A percentile compares a stretch with the other conserved stretches of the same genome.
phyloP scores from a whole-genome alignment of 2,329 filamentous ascomycete species.

The Sporothrix dimorphospora region DNA sequence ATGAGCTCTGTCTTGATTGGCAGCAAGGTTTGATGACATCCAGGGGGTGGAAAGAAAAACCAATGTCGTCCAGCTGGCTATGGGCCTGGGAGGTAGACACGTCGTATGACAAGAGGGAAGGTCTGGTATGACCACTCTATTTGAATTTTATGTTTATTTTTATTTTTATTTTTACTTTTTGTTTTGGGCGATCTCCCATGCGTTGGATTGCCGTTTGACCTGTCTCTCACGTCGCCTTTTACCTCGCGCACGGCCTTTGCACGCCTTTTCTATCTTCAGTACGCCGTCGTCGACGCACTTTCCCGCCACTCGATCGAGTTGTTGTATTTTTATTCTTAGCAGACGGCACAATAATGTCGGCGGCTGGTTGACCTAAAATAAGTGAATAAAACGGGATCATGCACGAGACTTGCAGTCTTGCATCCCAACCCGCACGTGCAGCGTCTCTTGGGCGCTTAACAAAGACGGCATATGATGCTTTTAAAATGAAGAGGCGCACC shows the following conservation, averaged over 20 bases:
- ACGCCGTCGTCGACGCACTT: neutral
- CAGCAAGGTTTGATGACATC: neutral
- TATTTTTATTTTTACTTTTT: neutral
- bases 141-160: neutral
- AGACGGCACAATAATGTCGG: neutral
- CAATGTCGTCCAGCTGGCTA: neutral
- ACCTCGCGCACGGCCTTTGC: neutral
- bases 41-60: neutral
- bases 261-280: neutral
- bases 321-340: neutral
- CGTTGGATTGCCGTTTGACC: constrained; percentile 9
- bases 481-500: neutral
- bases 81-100: neutral
- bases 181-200: constrained; percentile 9
- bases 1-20: neutral
- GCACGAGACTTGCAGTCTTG: neutral
- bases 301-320: neutral
- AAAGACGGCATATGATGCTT: neutral
- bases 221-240: too few relatives aligned
- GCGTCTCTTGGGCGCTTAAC: neutral
- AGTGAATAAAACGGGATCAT: neutral
- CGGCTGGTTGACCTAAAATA: neutral
- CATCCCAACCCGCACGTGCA: neutral
- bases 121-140: neutral
- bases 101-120: neutral